A percentile compares a stretch with the other conserved stretches of the same genome.
These are phyloP conservation scores for Avena eriantha DNA, from an alignment of 176 grass and related monocot genomes.

Conservation along the genomic window DNA sequence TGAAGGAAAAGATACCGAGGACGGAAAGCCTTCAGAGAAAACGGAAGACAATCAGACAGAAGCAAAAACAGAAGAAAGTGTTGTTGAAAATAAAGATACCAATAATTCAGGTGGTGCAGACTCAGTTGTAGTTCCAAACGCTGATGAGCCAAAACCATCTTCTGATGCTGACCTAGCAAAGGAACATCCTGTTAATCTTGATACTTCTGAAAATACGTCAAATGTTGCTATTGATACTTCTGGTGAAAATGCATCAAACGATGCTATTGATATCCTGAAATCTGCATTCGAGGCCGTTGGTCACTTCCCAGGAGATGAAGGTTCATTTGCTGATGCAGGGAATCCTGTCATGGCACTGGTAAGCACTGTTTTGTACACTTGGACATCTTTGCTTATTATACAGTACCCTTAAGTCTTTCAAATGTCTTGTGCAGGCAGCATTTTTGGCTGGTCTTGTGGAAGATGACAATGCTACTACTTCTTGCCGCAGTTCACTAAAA, in stretches of 20 bases:
- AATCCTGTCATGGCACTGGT: constrained; percentile 98
- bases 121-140: constrained; percentile 46
- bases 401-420: constrained; percentile 23
- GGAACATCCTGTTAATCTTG: constrained; percentile 47
- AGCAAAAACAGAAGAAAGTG: constrained; percentile 47
- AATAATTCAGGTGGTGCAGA: constrained; percentile 50
- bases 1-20: constrained; percentile 52
- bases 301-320: constrained; percentile 66
- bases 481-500: constrained; percentile 87
- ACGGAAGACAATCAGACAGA: constrained; percentile 47
- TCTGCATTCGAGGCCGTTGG: constrained; percentile 85
- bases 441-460: constrained; percentile 85
- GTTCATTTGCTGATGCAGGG: constrained; percentile 90
- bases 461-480: constrained; percentile 58
- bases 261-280: constrained; percentile 84
- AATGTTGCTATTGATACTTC: constrained; percentile 68
- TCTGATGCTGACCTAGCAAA: constrained; percentile 55
- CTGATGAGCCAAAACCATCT: constrained; percentile 45
- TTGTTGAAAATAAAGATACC: constrained; percentile 58
- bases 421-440: constrained; percentile 71
- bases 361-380: constrained; percentile 33
- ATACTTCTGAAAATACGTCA: constrained; percentile 50
- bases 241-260: constrained; percentile 50
- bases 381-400: constrained; percentile 15
- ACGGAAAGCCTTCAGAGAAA: constrained; percentile 55